Evolutionary conservation across 2,329 filamentous ascomycete species (phyloP), one percentile per base, ranked within the genome.

Genomic region (Beauveria rudraprayagi): DNA sequence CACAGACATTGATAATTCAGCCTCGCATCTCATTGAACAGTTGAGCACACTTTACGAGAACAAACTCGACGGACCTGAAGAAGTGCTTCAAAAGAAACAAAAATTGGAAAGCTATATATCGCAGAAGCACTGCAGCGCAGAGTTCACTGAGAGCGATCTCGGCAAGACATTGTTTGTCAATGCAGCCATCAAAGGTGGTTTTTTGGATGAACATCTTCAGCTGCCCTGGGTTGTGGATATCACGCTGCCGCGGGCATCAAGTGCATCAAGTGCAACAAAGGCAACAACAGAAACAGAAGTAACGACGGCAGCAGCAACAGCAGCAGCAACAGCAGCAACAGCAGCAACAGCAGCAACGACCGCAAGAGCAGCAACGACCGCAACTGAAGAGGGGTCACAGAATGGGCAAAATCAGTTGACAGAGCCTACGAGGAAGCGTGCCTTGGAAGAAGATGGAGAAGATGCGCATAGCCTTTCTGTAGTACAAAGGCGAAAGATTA

Each of bases 141-240:
- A 26, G 6, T 6, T n/a, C 0, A 1, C 6, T 2, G n/a, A 43
- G 7, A 26, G 10, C 5, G 48, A 52, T 5, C 1, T 6, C 5
- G 69, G 71, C 37, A 74, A 83, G 61, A 84, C 81, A 0, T 67
- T 84, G 5, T 82, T 84, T 64, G 75, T 84, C 9, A 85, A 85
- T 67, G 82, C 81, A 1, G 73, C 82, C 0, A 76, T 84, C 24
- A 66, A 78, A 65, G 72, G 64, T 34, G 10, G 3, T 3, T 24
- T 80, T 79, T 5, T 14, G 76, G 61, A 83, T 78, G 65, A 87
- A 82, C 44, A 88, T 76, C 65, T 88, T 84, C 30, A 77, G n/a
- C 16, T 71, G 24, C 81, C 80, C 0, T 59, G 56, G 56, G 9
- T 59, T 11, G 56, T 59, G 11, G 37, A 59, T 37, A 26, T 59